Base-by-base conservation (phyloP, 2,329 filamentous ascomycete genomes). In the Thielaviopsis euricoi region DNA sequence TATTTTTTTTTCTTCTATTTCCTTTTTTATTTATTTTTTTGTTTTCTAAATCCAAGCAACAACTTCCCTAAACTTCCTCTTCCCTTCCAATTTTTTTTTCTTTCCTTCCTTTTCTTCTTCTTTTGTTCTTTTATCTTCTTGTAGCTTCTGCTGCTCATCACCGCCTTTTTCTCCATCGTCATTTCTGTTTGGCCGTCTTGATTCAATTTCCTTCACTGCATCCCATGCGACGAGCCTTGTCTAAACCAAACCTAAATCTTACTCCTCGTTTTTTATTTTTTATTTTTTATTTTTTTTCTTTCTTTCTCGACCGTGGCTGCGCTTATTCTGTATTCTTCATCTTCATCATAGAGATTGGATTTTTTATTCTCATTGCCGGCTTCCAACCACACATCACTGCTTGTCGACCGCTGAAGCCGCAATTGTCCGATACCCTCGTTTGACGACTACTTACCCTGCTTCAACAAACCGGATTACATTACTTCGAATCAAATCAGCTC, bases 41-140 rank as follows among this genome's bases (percentile, higher is more conserved):
- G 2, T 23, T 13, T 23, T 23, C n/a, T n/a, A n/a, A n/a, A n/a
- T 22, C 19, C 21, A 13, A 23, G 2, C 4, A 58, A 60, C 61
- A 61, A 64, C 66, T 66, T 53, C 6, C 10, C 12, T 2, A 17
- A 15, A 23, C 22, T 26, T 52, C 15, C 50, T 29, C 19, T 17
- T 52, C n/a, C 49, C 49, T 52, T n/a, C 17, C 51, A 33, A 22
- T 29, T 23, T 1, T 50, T 56, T 29, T 23, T 7, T 56, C 50
- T 33, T 49, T 25, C 15, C 51, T 37, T 43, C 33, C 33, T 25
- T 37, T 48, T 52, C 40, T 12, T n/a, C n/a, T 48, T 19, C 43
- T 53, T 23, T 46, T 26, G 26, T 49, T 33, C 49, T 53, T 52
- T 51, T 25, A 46, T 37, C 40, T 52, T 52, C 23, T 57, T 23